Evolutionary conservation across 2,329 filamentous ascomycete species (phyloP), one percentile per base, ranked within the genome.

Genomic region (Aspergillus uvarum): DNA sequence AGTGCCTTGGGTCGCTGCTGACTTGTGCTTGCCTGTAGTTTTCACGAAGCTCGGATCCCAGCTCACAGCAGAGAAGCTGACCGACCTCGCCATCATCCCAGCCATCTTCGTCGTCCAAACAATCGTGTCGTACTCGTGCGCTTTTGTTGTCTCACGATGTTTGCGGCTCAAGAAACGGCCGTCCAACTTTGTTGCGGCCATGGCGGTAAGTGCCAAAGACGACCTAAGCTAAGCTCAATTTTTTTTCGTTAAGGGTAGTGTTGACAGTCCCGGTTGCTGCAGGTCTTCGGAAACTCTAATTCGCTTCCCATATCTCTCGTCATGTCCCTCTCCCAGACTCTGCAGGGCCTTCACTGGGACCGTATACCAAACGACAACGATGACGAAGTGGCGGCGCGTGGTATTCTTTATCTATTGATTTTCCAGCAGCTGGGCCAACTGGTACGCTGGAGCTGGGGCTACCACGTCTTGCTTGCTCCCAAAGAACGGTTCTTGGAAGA

Each of bases 371-470:
- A 91, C 56, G 95, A 99, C 69, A 98, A 96, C 70, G 94, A 98
- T 70, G 90, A 96, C 60, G 92, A 98, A 75, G 95, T 99, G 21
- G 93, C 87, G 24, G 94, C 95, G 2, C 87, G 95, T 63, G 95
- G 95, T 61, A 98, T 99, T 62, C 81, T 99, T 0, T 99, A 99
- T 72, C 84, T 99, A 11, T 83, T 99, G 63, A 96, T 99, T 67
- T 99, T 99, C 79, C 95, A 99, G 78, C 95, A 99, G 75, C 85
- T 99, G 3, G 95, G 95, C 22, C 95, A 99, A 77, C 81, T 98
- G 26, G 88, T 99, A 21, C 87, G 95, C 60, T 99, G 95, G 95
- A 97, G 91, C 64, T 99, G 95, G 95, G 95, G 95, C 11, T 98
- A 96, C 76, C 92, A 96, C 69, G 88, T 98, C 42, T 82, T 99